These are phyloP conservation scores for Entomophthora muscae DNA, from an alignment of 371 early-diverging fungal genomes.

Conservation along the genomic window DNA sequence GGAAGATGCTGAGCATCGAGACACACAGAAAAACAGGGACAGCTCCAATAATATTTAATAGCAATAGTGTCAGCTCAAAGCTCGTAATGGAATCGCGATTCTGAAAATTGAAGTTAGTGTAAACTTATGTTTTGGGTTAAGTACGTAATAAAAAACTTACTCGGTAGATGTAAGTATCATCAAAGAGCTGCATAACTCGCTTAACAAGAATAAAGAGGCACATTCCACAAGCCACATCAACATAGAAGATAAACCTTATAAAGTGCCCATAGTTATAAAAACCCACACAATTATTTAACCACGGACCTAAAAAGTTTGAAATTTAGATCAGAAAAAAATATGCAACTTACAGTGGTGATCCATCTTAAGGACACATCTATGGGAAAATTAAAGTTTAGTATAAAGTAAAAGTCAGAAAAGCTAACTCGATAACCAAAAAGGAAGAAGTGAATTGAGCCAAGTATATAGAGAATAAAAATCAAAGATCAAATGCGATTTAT, in stretches of 20 bases:
- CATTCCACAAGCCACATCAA: constrained; percentile 32
- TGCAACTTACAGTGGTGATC: constrained; percentile 69
- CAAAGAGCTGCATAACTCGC: constrained; percentile 25
- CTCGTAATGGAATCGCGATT: constrained; percentile 30
- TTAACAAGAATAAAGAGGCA: constrained; percentile 19
- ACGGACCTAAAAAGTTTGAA: constrained; percentile 36
- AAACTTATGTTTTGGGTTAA: not conserved
- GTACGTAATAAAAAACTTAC: constrained; percentile 10
- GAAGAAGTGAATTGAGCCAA: not conserved
- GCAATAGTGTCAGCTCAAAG: constrained; percentile 42
- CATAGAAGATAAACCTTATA: constrained; percentile 64
- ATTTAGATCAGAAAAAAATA: not conserved
- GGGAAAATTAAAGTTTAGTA: not conserved
- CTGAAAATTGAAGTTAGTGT: constrained; percentile 5
- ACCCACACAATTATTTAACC: constrained; percentile 95
- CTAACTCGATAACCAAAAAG: not conserved
- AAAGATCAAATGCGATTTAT: no score
- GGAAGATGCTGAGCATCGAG: constrained; percentile 63
- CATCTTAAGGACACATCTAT: constrained; percentile 67
- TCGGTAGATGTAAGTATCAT: constrained; percentile 22
- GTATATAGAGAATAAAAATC: no score
- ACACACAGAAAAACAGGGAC: constrained; percentile 53
- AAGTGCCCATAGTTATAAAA: constrained; percentile 76
- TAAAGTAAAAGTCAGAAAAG: not conserved
- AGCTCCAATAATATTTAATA: constrained; percentile 49